Evolutionary conservation across 1,284 basidiomycete species (phyloP).

Genomic region (Singerocomus inundabilis): DNA sequence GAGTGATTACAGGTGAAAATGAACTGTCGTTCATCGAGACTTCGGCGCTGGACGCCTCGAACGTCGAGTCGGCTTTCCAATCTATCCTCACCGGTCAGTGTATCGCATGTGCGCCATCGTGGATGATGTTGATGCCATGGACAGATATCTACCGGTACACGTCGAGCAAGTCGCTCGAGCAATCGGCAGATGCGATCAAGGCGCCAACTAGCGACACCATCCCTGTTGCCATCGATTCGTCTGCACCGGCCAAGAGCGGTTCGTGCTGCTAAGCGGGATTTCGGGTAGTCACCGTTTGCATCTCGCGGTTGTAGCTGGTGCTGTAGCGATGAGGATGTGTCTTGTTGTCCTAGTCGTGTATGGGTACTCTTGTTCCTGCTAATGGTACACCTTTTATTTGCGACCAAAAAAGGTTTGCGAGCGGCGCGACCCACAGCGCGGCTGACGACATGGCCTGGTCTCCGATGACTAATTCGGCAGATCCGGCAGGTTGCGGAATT

Average conservation of each 20-base stretch:
- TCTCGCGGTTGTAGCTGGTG: conserved; percentile 11
- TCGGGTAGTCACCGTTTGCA: neutral
- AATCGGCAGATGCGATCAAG: conserved; percentile 69
- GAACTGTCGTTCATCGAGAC: conserved; percentile 97
- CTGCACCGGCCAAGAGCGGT: conserved; percentile 34
- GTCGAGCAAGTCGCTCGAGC: conserved; percentile 86
- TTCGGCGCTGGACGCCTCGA: conserved; percentile 98
- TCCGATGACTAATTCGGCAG: conserved; percentile 87
- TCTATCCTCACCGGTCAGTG: conserved; percentile 87
- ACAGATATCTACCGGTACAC: conserved; percentile 95
- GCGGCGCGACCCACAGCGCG: conserved; percentile 72
- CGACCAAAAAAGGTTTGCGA: conserved; percentile 69
- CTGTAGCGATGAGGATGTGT: neutral
- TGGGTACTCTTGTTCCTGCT: conserved; percentile 21
- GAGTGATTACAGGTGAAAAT: conserved; percentile 55
- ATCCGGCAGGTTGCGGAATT: conserved; percentile 83
- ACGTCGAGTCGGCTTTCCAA: conserved; percentile 97
- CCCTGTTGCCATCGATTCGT: conserved; percentile 60
- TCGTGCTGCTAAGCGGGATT: conserved; percentile 42
- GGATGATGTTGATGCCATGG: conserved; percentile 6
- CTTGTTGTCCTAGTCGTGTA: conserved; percentile 18
- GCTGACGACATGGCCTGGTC: conserved; percentile 78
- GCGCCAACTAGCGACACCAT: conserved; percentile 73
- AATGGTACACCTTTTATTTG: conserved; percentile 15
- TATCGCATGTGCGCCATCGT: neutral